Percentiles rank a stretch among this genome's conserved stretches.
These are phyloP conservation scores for Jatropha curcas DNA, from an alignment of 345 rosid genomes.

Conservation along the genomic window DNA sequence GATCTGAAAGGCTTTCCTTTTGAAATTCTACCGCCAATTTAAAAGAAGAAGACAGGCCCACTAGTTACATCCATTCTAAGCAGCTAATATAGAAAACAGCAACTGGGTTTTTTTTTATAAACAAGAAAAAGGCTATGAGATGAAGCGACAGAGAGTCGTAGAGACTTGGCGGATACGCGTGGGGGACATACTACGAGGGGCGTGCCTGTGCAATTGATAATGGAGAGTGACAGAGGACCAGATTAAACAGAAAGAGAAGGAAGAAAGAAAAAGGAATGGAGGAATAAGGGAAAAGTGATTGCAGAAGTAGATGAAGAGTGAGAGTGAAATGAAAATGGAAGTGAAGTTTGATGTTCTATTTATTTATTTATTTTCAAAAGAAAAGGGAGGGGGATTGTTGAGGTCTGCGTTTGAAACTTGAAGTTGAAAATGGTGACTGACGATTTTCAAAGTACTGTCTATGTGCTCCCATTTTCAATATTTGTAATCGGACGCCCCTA, in stretches of 20 bases:
- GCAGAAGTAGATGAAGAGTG: not conserved
- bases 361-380: not conserved
- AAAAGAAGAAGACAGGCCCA: not conserved
- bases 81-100: not conserved
- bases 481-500: not conserved
- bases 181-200: slow-evolving; percentile 10
- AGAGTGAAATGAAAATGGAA: no score
- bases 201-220: slow-evolving; percentile 2
- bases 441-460: not conserved
- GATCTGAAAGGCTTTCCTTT: slow-evolving; percentile 5
- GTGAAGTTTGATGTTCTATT: no score
- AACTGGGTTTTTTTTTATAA: not conserved
- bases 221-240: not conserved
- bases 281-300: not conserved
- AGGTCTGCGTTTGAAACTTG: not conserved
- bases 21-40: not conserved
- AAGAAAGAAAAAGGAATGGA: not conserved
- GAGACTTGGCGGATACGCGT: not conserved
- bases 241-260: no score
- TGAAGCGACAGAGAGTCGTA: not conserved
- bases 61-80: not conserved
- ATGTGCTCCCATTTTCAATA: not conserved
- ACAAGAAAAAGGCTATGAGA: not conserved
- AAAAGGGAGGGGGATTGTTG: not conserved
- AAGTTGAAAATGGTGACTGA: no score